Evolutionary conservation across 228 moss, liverwort and hornwort species (phyloP).

Genomic region (Sphagnum fallax): DNA sequence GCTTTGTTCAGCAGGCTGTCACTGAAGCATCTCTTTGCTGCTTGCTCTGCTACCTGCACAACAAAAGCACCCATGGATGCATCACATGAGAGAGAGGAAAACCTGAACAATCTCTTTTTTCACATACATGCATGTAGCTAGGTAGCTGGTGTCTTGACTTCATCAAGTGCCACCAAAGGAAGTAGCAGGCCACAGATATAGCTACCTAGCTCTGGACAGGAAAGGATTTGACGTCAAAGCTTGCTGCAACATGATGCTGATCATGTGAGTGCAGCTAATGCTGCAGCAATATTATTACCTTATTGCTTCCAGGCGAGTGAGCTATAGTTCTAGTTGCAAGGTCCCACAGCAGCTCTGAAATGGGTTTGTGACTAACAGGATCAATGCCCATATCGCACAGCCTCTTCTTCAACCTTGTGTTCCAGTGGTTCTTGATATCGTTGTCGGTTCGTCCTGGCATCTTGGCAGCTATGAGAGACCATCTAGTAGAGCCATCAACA

Average conservation of each 20-base stretch:
- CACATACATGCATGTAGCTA: too few relatives aligned
- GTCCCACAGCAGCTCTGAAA: slow-evolving; percentile 51
- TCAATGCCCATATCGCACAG: slow-evolving; percentile 61
- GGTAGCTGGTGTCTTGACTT: too few relatives aligned
- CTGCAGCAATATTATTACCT: too few relatives aligned
- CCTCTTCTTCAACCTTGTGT: slow-evolving; percentile 52
- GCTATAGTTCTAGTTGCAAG: slow-evolving; percentile 48
- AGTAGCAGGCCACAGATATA: too few relatives aligned
- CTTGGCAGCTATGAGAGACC: slow-evolving; percentile 60
- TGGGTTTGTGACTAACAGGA: slow-evolving; percentile 60
- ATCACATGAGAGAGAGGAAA: too few relatives aligned
- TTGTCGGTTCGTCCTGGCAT: slow-evolving; percentile 57
- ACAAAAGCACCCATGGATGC: too few relatives aligned
- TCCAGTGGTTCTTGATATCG: slow-evolving; percentile 66
- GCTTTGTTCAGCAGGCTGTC: slow-evolving; percentile 52
- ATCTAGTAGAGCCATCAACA: slow-evolving; percentile 10
- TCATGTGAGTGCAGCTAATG: too few relatives aligned
- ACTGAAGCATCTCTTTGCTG: slow-evolving; percentile 36
- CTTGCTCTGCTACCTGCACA: slow-evolving; percentile 28
- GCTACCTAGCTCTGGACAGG: too few relatives aligned
- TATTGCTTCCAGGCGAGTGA: slow-evolving; percentile 14
- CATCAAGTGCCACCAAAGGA: too few relatives aligned
- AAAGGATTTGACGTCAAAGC: too few relatives aligned
- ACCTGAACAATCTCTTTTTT: too few relatives aligned
- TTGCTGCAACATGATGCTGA: too few relatives aligned